phyloP scores from a whole-genome alignment of 805 yeast genomes.

The Candida koratica region DNA sequence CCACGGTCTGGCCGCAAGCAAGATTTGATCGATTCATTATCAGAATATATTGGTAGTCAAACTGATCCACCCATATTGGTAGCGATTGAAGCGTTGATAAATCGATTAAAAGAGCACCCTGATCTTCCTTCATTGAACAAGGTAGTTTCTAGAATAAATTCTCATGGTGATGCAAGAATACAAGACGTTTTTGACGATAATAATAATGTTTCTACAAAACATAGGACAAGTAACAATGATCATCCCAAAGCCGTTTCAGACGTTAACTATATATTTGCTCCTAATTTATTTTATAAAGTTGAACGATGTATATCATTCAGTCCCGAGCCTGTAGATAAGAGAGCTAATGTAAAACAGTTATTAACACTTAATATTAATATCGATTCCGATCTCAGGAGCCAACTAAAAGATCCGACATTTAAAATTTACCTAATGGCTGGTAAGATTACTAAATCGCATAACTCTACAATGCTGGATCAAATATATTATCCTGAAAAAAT shows the following conservation, averaged over 20 bases:
- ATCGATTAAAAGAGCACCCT: background rate
- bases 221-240: too few relatives aligned
- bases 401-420: background rate
- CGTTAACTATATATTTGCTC: slow-evolving; percentile 32
- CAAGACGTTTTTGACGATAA: background rate
- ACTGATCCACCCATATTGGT: background rate
- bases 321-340: slow-evolving; percentile 46
- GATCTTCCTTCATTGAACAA: slow-evolving; percentile 24
- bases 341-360: slow-evolving; percentile 12
- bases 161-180: slow-evolving; percentile 2
- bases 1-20: slow-evolving; percentile 52
- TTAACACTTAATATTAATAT: slow-evolving; percentile 35
- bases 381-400: background rate
- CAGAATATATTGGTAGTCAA: background rate
- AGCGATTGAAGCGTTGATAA: background rate
- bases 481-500: slow-evolving; percentile 69
- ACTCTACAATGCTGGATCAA: background rate
- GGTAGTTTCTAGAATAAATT: slow-evolving; percentile 22
- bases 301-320: slow-evolving; percentile 46
- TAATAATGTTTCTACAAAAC: too few relatives aligned
- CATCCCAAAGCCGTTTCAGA: background rate
- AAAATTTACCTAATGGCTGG: slow-evolving; percentile 1
- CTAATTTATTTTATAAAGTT: slow-evolving; percentile 53
- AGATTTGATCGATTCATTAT: slow-evolving; percentile 44
- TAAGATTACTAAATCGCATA: background rate